phyloP scores from a whole-genome alignment of 78 protist species.

The Fonticula alba region DNA sequence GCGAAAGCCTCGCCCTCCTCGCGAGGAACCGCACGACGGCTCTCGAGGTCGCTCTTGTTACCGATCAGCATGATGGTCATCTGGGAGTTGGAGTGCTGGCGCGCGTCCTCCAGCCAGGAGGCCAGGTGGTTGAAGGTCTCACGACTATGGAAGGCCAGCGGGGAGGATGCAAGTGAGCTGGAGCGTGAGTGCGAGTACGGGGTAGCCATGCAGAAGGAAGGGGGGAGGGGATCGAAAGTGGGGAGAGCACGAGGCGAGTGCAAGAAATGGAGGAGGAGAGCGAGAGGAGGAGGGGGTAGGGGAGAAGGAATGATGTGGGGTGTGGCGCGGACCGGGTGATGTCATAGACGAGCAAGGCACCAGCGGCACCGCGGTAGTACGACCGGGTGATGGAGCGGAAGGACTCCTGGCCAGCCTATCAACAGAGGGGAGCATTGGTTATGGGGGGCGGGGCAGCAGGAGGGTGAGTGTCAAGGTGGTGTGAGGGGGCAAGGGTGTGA shows the following conservation, averaged over 20 bases:
- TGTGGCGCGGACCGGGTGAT: conserved; percentile 13
- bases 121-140: conserved; percentile 87
- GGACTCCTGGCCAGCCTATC: conserved; percentile 82
- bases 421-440: neutral
- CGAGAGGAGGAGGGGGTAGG: too few relatives aligned
- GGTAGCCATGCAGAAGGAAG: too few relatives aligned
- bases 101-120: conserved; percentile 69
- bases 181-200: too few relatives aligned
- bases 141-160: too few relatives aligned
- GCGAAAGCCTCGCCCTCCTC: conserved; percentile 91
- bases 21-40: conserved; percentile 54
- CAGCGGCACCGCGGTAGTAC: conserved; percentile 90
- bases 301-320: neutral
- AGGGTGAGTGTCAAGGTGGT: too few relatives aligned
- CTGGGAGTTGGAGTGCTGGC: conserved; percentile 53
- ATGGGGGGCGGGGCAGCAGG: too few relatives aligned
- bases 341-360: conserved; percentile 53
- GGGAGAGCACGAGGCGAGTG: too few relatives aligned
- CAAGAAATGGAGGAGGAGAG: too few relatives aligned
- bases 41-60: conserved; percentile 78
- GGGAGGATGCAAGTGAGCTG: too few relatives aligned
- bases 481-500: too few relatives aligned
- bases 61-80: conserved; percentile 88
- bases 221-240: too few relatives aligned
- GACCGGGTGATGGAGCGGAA: conserved; percentile 94